These are phyloP conservation scores for Syzygium aromaticum DNA, from an alignment of 345 rosid species.

Conservation along the genomic window DNA sequence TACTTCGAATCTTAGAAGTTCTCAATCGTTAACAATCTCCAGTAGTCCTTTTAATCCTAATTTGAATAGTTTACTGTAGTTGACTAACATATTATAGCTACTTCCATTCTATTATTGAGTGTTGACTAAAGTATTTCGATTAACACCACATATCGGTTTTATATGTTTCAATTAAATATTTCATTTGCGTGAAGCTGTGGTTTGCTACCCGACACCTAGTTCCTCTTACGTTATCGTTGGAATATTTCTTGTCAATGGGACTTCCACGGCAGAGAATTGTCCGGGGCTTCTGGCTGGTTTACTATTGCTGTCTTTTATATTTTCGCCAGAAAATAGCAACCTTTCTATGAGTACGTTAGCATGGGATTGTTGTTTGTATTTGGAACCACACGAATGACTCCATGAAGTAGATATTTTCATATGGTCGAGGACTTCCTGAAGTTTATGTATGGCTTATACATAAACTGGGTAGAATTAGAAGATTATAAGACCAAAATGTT, in stretches of 20 bases:
- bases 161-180: background rate
- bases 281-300: background rate
- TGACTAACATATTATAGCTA: background rate
- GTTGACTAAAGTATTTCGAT: background rate
- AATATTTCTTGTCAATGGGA: background rate
- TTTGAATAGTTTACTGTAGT: background rate
- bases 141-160: background rate
- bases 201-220: background rate
- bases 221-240: background rate
- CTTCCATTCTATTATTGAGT: background rate
- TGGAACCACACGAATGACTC: background rate
- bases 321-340: background rate
- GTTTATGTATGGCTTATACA: background rate
- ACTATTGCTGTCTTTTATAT: background rate
- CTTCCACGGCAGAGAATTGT: background rate
- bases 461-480: background rate
- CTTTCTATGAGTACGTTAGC: background rate
- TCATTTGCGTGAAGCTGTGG: background rate
- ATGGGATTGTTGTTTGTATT: background rate
- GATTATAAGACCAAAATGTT: background rate
- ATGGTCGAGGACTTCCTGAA: background rate
- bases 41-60: background rate
- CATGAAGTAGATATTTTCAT: background rate
- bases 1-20: background rate
- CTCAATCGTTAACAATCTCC: background rate